Evolutionary conservation across 2,329 filamentous ascomycete genomes (phyloP).

Genomic region (Nemania sp.): DNA sequence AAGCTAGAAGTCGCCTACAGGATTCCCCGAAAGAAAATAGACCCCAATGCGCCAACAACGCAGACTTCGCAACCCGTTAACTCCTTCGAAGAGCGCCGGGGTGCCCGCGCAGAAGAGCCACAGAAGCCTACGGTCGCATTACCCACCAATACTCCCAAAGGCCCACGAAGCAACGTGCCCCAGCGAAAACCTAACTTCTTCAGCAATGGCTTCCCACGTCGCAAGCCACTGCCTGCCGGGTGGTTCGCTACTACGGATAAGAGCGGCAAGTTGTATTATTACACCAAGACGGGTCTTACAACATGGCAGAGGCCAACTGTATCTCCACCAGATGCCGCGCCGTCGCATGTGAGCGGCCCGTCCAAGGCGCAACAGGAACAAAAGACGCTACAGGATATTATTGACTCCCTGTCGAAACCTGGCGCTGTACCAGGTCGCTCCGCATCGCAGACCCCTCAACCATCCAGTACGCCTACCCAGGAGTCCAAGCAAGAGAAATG

Average conservation of each 20-base stretch:
- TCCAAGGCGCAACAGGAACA: conserved; percentile 66
- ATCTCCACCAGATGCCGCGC: conserved; percentile 63
- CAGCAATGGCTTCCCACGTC: conserved; percentile 54
- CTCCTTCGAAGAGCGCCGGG: conserved; percentile 66
- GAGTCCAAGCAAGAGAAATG: conserved; percentile 72
- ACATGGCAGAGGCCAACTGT: conserved; percentile 80
- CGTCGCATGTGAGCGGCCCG: conserved; percentile 65
- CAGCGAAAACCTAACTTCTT: conserved; percentile 59
- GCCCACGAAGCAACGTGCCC: conserved; percentile 61
- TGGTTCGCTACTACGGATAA: conserved; percentile 79
- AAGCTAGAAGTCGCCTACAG: conserved; percentile 89
- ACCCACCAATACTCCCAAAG: conserved; percentile 58
- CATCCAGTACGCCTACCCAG: conserved; percentile 55
- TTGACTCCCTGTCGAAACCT: conserved; percentile 78
- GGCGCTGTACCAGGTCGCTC: conserved; percentile 58
- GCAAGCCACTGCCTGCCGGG: conserved; percentile 71
- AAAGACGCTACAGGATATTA: conserved; percentile 79
- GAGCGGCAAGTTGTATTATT: conserved; percentile 80
- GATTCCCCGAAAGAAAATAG: conserved; percentile 86
- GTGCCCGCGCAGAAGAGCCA: conserved; percentile 52
- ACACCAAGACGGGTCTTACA: conserved; percentile 74
- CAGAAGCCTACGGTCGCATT: conserved; percentile 48
- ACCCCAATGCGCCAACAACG: conserved; percentile 61
- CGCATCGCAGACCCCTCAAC: conserved; percentile 64
- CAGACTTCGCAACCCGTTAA: conserved; percentile 50